A percentile compares a stretch with the other conserved stretches of the same genome.
phyloP scores from a whole-genome alignment of 495 filamentous ascomycete genomes.

The Penicillium robsamsonii region DNA sequence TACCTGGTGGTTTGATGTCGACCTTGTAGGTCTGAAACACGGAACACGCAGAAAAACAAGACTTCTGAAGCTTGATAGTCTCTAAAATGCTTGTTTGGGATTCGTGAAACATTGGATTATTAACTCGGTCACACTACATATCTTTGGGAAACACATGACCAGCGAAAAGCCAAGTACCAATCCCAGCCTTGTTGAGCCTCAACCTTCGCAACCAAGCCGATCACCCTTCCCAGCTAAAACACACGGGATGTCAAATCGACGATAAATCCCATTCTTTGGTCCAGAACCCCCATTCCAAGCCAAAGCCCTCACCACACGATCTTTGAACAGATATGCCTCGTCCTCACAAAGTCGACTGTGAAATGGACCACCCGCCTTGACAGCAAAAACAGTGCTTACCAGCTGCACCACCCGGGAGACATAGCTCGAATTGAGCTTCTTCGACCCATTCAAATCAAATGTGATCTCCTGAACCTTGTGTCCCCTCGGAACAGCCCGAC shows the following conservation, averaged over 20 bases:
- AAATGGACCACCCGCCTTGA: background rate
- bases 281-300: background rate
- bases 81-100: conserved; percentile 3
- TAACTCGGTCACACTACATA: background rate
- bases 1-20: background rate
- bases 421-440: background rate
- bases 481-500: background rate
- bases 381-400: background rate
- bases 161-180: background rate
- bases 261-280: background rate
- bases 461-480: background rate
- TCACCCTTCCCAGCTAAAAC: background rate
- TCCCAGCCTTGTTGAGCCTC: background rate
- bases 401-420: background rate
- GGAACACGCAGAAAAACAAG: conserved; percentile 1
- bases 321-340: background rate
- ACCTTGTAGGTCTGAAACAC: background rate
- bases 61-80: background rate
- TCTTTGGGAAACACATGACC: background rate
- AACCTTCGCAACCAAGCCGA: background rate
- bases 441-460: background rate
- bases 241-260: background rate
- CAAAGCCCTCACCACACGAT: background rate
- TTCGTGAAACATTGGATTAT: background rate
- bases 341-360: background rate